These are phyloP conservation scores for Fusarium robinianum DNA, from an alignment of 2,329 filamentous ascomycete species.

Conservation along the genomic window DNA sequence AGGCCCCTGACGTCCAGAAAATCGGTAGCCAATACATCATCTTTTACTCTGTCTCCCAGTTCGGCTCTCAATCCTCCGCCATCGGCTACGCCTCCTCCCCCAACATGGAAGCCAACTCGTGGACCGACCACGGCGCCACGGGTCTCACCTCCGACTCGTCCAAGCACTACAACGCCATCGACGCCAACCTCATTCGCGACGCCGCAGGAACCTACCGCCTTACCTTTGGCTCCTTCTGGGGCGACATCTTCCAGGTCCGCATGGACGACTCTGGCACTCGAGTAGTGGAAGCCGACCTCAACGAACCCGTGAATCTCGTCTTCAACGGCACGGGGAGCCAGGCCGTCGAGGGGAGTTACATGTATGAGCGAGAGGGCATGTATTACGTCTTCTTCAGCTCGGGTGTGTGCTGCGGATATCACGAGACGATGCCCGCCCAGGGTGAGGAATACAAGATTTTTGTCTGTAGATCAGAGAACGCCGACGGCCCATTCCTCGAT, in stretches of 20 bases:
- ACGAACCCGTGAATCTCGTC: slow-evolving; percentile 56
- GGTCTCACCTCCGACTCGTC: slow-evolving; percentile 54
- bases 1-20: slow-evolving; percentile 35
- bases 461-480: slow-evolving; percentile 60
- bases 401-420: too few relatives aligned
- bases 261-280: slow-evolving; percentile 47
- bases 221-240: slow-evolving; percentile 72
- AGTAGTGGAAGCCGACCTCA: slow-evolving; percentile 21
- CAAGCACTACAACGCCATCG: slow-evolving; percentile 64
- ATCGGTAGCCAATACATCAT: slow-evolving; percentile 64
- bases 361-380: slow-evolving; percentile 60
- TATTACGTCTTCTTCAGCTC: slow-evolving; percentile 68
- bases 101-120: slow-evolving; percentile 56
- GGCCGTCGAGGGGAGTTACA: slow-evolving; percentile 60
- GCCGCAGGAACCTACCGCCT: slow-evolving; percentile 54
- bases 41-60: slow-evolving; percentile 68
- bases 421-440: slow-evolving; percentile 52
- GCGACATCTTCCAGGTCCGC: slow-evolving; percentile 62
- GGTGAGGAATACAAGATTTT: slow-evolving; percentile 69
- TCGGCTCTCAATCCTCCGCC: slow-evolving; percentile 63
- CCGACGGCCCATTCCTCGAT: slow-evolving; percentile 62
- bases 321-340: too few relatives aligned
- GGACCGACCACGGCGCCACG: slow-evolving; percentile 62
- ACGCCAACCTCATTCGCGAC: slow-evolving; percentile 55
- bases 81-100: slow-evolving; percentile 59